A percentile compares a stretch with the other conserved stretches of the same genome.
These are phyloP conservation scores for Trichocladium uniseriatum DNA, from an alignment of 495 filamentous ascomycete species.

Conservation along the genomic window DNA sequence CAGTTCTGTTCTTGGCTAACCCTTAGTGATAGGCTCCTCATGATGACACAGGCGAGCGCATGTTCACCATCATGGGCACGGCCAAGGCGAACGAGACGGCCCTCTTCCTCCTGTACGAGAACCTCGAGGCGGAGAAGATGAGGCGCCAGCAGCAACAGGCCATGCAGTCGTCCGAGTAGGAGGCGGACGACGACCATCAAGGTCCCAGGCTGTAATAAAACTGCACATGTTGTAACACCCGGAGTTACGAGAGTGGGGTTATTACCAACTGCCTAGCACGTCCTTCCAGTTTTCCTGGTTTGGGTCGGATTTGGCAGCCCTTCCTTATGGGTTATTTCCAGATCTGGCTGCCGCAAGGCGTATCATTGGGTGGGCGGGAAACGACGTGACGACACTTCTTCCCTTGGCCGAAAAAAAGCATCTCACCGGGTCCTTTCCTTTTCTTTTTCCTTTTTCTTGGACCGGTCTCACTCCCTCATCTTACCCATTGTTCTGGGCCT, in stretches of 20 bases:
- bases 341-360: constrained; percentile 55
- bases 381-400: constrained; percentile 36
- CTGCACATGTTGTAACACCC: constrained; percentile 17
- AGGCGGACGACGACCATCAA: constrained; percentile 19
- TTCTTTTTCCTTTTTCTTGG: constrained; percentile 28
- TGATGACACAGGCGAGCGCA: constrained; percentile 93
- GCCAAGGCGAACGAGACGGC: constrained; percentile 87
- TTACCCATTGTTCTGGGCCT: constrained; percentile 21
- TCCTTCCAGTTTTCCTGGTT: constrained; percentile 24
- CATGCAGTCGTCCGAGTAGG: constrained; percentile 55
- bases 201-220: constrained; percentile 24
- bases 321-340: constrained; percentile 35
- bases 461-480: constrained; percentile 22
- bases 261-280: constrained; percentile 12
- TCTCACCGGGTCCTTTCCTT: constrained; percentile 24
- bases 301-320: constrained; percentile 37
- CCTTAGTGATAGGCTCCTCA: constrained; percentile 55
- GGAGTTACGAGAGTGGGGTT: constrained; percentile 17
- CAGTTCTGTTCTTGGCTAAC: neutral
- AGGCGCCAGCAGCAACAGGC: constrained; percentile 68
- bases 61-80: constrained; percentile 99
- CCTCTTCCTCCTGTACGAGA: constrained; percentile 93
- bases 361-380: constrained; percentile 36
- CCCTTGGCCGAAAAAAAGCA: constrained; percentile 29
- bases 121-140: constrained; percentile 97